A percentile compares a stretch with the other conserved stretches of the same genome.
Evolutionary conservation across 2,329 filamentous ascomycete species (phyloP).

Genomic region (Tolypocladium tropicale): DNA sequence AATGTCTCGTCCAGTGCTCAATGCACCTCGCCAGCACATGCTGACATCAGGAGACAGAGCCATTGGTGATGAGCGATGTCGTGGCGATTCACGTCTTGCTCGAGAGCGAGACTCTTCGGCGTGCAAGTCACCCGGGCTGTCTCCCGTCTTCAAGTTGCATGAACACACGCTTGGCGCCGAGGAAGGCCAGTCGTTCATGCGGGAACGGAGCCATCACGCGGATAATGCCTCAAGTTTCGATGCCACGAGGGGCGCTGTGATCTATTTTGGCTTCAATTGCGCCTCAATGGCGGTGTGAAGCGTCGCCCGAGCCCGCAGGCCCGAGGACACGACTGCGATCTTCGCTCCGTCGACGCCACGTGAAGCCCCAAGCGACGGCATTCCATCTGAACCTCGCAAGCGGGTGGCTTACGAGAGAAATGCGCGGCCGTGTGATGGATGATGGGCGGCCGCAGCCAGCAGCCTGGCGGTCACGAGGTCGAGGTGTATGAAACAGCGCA

Average conservation of each 20-base stretch:
- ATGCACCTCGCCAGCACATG: background rate
- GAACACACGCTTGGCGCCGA: too few relatives aligned
- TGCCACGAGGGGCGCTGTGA: background rate
- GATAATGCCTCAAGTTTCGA: too few relatives aligned
- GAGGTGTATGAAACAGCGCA: background rate
- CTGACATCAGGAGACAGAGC: background rate
- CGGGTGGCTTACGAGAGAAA: constrained; percentile 1
- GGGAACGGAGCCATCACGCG: background rate
- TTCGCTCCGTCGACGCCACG: background rate
- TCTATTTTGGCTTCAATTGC: background rate
- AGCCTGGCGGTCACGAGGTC: background rate
- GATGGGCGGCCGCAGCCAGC: background rate
- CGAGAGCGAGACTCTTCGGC: background rate
- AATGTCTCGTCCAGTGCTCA: background rate
- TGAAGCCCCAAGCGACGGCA: background rate
- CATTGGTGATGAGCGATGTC: background rate
- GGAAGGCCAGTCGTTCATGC: background rate
- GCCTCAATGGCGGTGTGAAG: constrained; percentile 1
- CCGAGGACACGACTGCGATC: background rate
- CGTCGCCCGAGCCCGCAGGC: background rate
- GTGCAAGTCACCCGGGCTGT: background rate
- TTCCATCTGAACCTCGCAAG: background rate
- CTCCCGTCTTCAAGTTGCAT: too few relatives aligned
- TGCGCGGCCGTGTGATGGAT: background rate
- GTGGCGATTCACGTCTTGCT: background rate